Base-by-base conservation (phyloP, 2,329 filamentous ascomycete species). In the Trichophyton simii region DNA sequence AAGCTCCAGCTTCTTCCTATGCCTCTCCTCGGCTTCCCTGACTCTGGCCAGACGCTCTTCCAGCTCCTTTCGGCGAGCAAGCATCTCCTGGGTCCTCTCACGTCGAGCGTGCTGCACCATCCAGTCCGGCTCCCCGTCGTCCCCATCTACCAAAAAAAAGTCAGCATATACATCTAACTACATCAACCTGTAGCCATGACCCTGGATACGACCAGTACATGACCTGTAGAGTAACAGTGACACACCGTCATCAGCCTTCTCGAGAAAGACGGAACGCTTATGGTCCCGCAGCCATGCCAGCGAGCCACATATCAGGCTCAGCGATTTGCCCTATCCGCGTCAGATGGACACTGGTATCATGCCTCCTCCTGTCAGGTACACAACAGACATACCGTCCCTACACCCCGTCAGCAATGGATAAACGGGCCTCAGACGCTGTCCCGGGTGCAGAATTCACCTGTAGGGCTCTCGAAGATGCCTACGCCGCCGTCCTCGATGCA, bases 391-490 rank as follows among this genome's bases (percentile, higher is more conserved):
- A 63, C 59, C 18, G 57, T 57, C 28, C 52, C 52, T 57, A 25
- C 28, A 15, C 11, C 20, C 36, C 18, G 18, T 57, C 52, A 57
- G 52, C 9, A 57, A 3, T n/a, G 52, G 6, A 34, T 11, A 57
- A 38, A 28, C 36, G 1, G 13, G 34, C 11, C 4, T 8, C 15
- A 25, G 8, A 9, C 3, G 4, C 44, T 4, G 41, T 20, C 34
- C 28, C 11, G 34, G 11, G 34, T 38, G 3, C 34, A 4, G n/a
- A 15, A 44, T 20, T 48, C 20, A 48, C 91, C 91, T 48, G 91
- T 96, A n/a, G 91, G 91, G 54, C 89, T 95, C 71, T 96, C 91
- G 54, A 96, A 86, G 50, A 96, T 91, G 34, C 89, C 91, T 55
- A 96, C 80, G 69, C 91, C 89, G 7, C 88, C 87, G 48, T 87